Percentiles rank a stretch among this genome's conserved stretches.
Conservation (phyloP, 2,329 filamentous ascomycete species). For the Bimuria novae-zelandiae region DNA sequence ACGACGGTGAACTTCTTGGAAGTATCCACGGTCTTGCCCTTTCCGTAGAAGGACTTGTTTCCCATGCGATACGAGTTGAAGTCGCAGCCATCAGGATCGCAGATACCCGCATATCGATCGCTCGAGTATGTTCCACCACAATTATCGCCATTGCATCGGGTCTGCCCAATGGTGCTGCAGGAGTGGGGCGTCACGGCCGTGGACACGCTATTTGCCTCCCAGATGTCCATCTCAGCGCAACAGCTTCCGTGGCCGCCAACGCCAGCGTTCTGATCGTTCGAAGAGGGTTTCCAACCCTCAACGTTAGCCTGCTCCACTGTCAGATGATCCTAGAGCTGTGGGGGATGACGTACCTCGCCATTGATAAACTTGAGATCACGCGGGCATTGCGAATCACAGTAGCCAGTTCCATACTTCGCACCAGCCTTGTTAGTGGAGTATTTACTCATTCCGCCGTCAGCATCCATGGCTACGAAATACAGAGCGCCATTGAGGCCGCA, state of each 20-base stretch:
- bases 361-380: slow-evolving; percentile 55
- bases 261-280: slow-evolving; percentile 58
- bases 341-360: slow-evolving; percentile 50
- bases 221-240: slow-evolving; percentile 70
- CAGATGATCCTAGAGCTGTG: not conserved
- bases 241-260: slow-evolving; percentile 60
- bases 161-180: slow-evolving; percentile 57
- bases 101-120: slow-evolving; percentile 62
- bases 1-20: slow-evolving; percentile 49
- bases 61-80: slow-evolving; percentile 63
- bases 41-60: slow-evolving; percentile 64
- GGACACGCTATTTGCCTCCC: slow-evolving; percentile 68
- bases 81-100: slow-evolving; percentile 69
- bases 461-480: slow-evolving; percentile 66
- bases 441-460: slow-evolving; percentile 61
- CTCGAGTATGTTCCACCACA: slow-evolving; percentile 47
- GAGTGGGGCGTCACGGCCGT: slow-evolving; percentile 66
- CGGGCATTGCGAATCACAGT: slow-evolving; percentile 37
- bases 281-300: slow-evolving; percentile 55
- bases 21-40: slow-evolving; percentile 51
- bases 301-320: slow-evolving; percentile 53
- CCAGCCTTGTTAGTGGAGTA: slow-evolving; percentile 50
- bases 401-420: slow-evolving; percentile 60
- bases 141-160: slow-evolving; percentile 56
- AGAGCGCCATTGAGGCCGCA: slow-evolving; percentile 64